Conservation (phyloP, 139 green algal genomes). For the Zygnema circumcarinatum region DNA sequence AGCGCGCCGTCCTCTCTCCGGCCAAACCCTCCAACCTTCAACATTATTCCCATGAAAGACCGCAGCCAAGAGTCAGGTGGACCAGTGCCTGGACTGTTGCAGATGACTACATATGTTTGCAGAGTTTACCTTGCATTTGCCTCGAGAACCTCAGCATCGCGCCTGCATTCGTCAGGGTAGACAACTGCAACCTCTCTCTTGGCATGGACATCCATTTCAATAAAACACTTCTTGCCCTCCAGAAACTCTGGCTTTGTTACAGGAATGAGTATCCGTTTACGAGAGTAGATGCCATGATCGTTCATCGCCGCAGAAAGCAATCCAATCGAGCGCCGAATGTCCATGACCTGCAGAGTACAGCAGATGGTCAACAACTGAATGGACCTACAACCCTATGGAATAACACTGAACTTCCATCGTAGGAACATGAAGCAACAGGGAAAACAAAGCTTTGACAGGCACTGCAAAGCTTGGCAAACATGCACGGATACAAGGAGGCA, state of each 20-base stretch:
- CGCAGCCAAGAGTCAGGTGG: too few species aligned
- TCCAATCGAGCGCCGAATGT: constrained; percentile 8
- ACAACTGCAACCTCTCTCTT: constrained; percentile 19
- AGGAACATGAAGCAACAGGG: neutral
- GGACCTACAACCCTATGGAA: too few species aligned
- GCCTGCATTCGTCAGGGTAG: neutral
- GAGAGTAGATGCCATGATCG: constrained; percentile 24
- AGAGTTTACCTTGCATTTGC: too few species aligned
- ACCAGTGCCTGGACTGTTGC: too few species aligned
- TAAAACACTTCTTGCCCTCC: neutral
- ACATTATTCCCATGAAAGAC: too few species aligned
- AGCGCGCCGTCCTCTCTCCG: too few species aligned
- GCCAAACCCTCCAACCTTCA: too few species aligned
- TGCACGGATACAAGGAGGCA: neutral
- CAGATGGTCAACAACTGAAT: too few species aligned
- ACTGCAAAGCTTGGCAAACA: neutral
- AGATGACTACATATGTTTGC: too few species aligned
- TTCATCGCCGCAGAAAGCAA: neutral
- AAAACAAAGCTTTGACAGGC: neutral
- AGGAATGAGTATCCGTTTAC: constrained; percentile 20
- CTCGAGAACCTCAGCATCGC: neutral
- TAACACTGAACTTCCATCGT: neutral
- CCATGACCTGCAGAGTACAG: constrained; percentile 1
- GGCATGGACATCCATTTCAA: constrained; percentile 24
- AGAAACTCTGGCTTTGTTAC: neutral